Conservation (phyloP, 805 yeast species). For the Metschnikowia shivogae region DNA sequence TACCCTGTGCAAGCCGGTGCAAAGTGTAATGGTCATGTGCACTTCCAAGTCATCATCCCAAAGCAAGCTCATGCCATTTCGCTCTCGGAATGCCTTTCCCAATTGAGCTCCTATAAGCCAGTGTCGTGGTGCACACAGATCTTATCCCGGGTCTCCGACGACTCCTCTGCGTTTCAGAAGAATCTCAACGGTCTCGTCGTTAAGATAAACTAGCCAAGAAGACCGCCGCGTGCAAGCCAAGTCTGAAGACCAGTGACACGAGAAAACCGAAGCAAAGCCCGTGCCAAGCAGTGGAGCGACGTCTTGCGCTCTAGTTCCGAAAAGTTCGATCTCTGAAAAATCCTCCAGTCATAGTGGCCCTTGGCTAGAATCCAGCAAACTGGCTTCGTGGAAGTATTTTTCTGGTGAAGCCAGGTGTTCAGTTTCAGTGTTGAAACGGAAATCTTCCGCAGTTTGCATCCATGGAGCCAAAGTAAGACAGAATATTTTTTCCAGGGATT, state of each 20-base stretch:
- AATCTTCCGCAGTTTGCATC: neutral
- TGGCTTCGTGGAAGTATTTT: slow-evolving; percentile 17
- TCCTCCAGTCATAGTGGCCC: slow-evolving; percentile 24
- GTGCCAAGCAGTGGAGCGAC: slow-evolving; percentile 42
- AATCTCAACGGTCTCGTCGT: slow-evolving; percentile 46
- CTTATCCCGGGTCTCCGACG: slow-evolving; percentile 60
- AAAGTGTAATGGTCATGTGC: slow-evolving; percentile 53
- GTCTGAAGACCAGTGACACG: slow-evolving; percentile 43
- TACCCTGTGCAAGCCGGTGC: slow-evolving; percentile 42
- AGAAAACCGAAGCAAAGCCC: slow-evolving; percentile 51
- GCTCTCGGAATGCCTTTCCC: slow-evolving; percentile 38
- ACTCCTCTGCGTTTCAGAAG: slow-evolving; percentile 50
- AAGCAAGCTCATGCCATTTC: slow-evolving; percentile 59
- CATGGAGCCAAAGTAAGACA: too few relatives aligned
- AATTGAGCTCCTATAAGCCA: slow-evolving; percentile 57
- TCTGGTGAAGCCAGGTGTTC: too few relatives aligned
- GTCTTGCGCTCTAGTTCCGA: slow-evolving; percentile 27
- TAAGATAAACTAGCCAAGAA: slow-evolving; percentile 54
- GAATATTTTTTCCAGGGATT: too few relatives aligned
- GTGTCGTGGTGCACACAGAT: slow-evolving; percentile 82
- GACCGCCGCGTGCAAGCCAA: slow-evolving; percentile 66
- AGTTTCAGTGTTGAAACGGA: neutral
- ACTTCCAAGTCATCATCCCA: slow-evolving; percentile 70
- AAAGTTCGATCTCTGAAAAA: slow-evolving; percentile 11
- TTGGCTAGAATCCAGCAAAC: slow-evolving; percentile 1